These are phyloP conservation scores for Liquidambar formosana DNA, from an alignment of 164 flowering plant genomes.

Conservation along the genomic window DNA sequence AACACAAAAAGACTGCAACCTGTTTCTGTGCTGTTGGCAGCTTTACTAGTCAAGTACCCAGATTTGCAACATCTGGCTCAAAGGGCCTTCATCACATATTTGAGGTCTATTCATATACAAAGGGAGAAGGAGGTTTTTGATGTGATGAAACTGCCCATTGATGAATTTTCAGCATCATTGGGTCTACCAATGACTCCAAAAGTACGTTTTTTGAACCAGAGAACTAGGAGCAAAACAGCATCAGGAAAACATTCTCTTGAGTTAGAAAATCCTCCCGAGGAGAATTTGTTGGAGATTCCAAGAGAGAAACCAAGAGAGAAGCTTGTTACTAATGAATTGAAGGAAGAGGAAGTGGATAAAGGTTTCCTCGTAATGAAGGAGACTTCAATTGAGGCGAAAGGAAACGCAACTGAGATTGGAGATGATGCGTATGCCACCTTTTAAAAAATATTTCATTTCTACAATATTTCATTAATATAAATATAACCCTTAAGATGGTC, in stretches of 20 bases:
- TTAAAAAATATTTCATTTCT: not conserved
- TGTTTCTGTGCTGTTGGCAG: constrained; percentile 59
- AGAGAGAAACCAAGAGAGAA: constrained; percentile 9
- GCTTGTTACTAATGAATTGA: constrained; percentile 14
- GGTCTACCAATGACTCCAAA: constrained; percentile 90
- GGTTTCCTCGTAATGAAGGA: constrained; percentile 40
- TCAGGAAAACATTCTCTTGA: constrained; percentile 28
- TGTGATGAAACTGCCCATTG: constrained; percentile 63
- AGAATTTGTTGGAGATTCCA: constrained; percentile 16
- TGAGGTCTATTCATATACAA: constrained; percentile 67
- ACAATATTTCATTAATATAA: not conserved
- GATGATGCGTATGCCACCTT: constrained; percentile 32
- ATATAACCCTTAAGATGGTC: too few species aligned
- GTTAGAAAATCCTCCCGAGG: constrained; percentile 25
- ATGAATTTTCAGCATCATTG: constrained; percentile 80
- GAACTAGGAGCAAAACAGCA: constrained; percentile 26
- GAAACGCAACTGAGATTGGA: constrained; percentile 25
- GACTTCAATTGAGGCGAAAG: constrained; percentile 15
- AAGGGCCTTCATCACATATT: constrained; percentile 80
- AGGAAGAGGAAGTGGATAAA: constrained; percentile 29
- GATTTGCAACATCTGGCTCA: constrained; percentile 62
- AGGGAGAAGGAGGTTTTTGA: constrained; percentile 79
- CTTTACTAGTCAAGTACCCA: constrained; percentile 69
- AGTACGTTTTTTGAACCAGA: constrained; percentile 63
- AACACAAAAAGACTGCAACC: constrained; percentile 61